Percentiles rank a stretch among this genome's conserved stretches.
Conservation (phyloP, 225 moss, liverwort and hornwort genomes). For the Polytrichum commune region DNA sequence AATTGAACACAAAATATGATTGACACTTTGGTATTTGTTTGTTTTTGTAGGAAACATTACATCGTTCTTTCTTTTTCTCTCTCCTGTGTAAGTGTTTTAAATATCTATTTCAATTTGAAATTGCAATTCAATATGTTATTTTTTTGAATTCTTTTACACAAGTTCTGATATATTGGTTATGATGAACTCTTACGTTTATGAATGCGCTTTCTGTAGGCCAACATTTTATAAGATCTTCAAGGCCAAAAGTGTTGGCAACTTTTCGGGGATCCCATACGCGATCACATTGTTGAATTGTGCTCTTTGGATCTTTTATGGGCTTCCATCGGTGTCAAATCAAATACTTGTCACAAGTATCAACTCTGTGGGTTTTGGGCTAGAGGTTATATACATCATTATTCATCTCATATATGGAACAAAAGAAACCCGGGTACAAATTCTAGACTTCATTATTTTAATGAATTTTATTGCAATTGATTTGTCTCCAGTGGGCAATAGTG, state of each 20-base stretch:
- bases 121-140: not conserved
- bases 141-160: no score
- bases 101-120: not conserved
- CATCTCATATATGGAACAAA: slow-evolving; percentile 1
- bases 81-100: slow-evolving; percentile 1
- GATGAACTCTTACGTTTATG: no score
- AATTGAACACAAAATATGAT: no score
- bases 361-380: not conserved
- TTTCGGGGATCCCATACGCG: slow-evolving; percentile 3
- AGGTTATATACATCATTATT: not conserved
- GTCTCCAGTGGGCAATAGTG: no score
- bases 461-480: no score
- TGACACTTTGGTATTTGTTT: not conserved
- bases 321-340: not conserved
- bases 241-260: not conserved
- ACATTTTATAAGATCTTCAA: not conserved
- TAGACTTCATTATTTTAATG: no score
- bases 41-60: slow-evolving; percentile 8
- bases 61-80: not conserved
- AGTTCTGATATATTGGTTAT: no score
- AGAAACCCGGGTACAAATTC: not conserved
- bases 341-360: not conserved
- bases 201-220: not conserved
- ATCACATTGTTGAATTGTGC: slow-evolving; percentile 9
- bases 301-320: slow-evolving; percentile 10